These are phyloP conservation scores for Globisporangium okanoganense DNA, from an alignment of 352 stramenopile species.

Conservation along the genomic window DNA sequence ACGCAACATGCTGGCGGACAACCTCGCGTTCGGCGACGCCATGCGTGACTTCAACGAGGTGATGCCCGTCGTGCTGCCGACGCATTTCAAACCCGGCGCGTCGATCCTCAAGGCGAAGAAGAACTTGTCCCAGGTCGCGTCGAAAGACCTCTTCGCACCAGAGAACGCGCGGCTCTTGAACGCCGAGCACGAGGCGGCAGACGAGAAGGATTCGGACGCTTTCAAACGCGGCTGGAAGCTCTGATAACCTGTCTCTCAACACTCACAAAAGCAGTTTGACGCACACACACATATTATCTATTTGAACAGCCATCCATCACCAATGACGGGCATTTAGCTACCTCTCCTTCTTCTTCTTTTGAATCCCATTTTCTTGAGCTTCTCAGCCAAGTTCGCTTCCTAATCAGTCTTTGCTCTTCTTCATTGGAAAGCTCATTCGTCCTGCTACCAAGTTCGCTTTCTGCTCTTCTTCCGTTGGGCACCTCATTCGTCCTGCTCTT, in stretches of 20 bases:
- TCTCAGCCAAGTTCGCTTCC: neutral
- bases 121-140: constrained; percentile 21
- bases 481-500: constrained; percentile 25
- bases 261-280: neutral
- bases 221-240: constrained; percentile 61
- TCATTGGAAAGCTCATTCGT: no score
- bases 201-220: constrained; percentile 13
- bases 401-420: no score
- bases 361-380: neutral
- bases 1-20: constrained; percentile 87
- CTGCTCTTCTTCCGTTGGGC: no score
- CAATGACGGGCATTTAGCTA: constrained; percentile 11
- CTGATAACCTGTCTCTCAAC: constrained; percentile 16
- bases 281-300: constrained; percentile 11
- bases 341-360: constrained; percentile 4
- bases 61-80: constrained; percentile 83
- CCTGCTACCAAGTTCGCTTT: constrained; percentile 9
- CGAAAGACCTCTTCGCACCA: constrained; percentile 38
- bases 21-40: constrained; percentile 92
- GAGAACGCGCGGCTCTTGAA: constrained; percentile 50
- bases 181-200: constrained; percentile 25
- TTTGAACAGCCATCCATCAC: constrained; percentile 11
- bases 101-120: constrained; percentile 63
- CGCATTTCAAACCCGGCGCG: constrained; percentile 68
- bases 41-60: constrained; percentile 92